Evolutionary conservation across 2,329 filamentous ascomycete genomes (phyloP), one percentile per base, ranked within the genome.

Genomic region (Parascedosporium putredinis): DNA sequence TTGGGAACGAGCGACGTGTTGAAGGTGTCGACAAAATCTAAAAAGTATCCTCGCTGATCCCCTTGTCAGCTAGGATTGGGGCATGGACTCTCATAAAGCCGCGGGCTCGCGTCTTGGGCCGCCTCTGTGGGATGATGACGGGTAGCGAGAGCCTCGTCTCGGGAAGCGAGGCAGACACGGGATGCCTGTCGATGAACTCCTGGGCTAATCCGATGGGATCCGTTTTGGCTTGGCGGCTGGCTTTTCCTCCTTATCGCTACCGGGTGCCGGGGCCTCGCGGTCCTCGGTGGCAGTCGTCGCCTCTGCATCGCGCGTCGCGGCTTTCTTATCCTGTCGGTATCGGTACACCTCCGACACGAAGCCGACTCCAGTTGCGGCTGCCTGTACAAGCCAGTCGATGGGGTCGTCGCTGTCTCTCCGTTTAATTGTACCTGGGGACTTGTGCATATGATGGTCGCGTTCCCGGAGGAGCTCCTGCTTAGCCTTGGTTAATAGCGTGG

Each of bases 51-150:
- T 56, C 77, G 67, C 49, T 71, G 66, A 52, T 79, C 73, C 2
- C 72, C 12, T 61, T 61, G 10, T 66, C 56, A n/a, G 61, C 63
- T 0, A 79, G 63, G 1, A 71, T 58, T 0, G 75, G 75, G 0
- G 74, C 66, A 56, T 78, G 78, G 0, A 72, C 75, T n/a, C 69
- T 66, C 3, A 77, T 62, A 54, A 78, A 78, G 0, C 75, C 76
- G 10, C 75, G 65, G 1, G 60, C 57, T 47, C 71, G 71, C 27
- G 67, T 63, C 25, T 68, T 64, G 1, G 75, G 75, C 9, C 76
- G 67, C 2, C 75, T 62, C 51, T 79, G 76, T 0, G 74, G 72
- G 3, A 79, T 58, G 20, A 78, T 68, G 20, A 78, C 70, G 0
- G 74, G 73, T 45, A 65, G 63, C n/a, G 66, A 61, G 2, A 73